These are phyloP conservation scores for Diophrys sp. DNA, from an alignment of 73 alveolate species.

Conservation along the genomic window DNA sequence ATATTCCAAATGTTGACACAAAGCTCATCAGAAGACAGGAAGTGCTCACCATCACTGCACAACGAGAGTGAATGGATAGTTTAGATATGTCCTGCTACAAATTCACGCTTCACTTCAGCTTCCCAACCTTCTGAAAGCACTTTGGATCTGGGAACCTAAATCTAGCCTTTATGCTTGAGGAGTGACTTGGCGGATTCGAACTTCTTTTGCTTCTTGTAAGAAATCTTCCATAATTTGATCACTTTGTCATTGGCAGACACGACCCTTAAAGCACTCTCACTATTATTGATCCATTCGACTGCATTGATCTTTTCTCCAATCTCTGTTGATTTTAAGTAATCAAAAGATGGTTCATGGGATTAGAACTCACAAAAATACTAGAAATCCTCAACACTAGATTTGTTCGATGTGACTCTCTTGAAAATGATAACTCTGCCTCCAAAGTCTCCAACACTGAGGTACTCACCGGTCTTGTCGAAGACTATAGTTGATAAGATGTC, in stretches of 20 bases:
- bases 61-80: not conserved
- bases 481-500: constrained; percentile 55
- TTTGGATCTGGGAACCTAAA: constrained; percentile 1
- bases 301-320: constrained; percentile 54
- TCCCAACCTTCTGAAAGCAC: constrained; percentile 3
- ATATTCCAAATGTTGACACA: constrained; percentile 3
- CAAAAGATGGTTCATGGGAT: constrained; percentile 53
- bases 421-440: constrained; percentile 62
- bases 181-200: constrained; percentile 26
- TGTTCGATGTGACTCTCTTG: constrained; percentile 32
- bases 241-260: constrained; percentile 53
- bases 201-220: constrained; percentile 30
- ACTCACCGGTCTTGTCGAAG: constrained; percentile 62
- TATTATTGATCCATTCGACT: constrained; percentile 45
- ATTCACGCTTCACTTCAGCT: not conserved
- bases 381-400: not conserved
- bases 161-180: constrained; percentile 1
- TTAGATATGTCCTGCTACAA: not conserved
- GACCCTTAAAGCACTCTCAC: constrained; percentile 34
- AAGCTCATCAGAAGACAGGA: constrained; percentile 3
- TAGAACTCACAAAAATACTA: constrained; percentile 51
- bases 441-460: constrained; percentile 52
- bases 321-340: constrained; percentile 50
- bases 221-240: constrained; percentile 58
- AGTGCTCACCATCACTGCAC: constrained; percentile 9